Evolutionary conservation across 129 eudicot species (phyloP), one percentile per base, ranked within the genome.

Genomic region (Heracleum sosnowskyi): DNA sequence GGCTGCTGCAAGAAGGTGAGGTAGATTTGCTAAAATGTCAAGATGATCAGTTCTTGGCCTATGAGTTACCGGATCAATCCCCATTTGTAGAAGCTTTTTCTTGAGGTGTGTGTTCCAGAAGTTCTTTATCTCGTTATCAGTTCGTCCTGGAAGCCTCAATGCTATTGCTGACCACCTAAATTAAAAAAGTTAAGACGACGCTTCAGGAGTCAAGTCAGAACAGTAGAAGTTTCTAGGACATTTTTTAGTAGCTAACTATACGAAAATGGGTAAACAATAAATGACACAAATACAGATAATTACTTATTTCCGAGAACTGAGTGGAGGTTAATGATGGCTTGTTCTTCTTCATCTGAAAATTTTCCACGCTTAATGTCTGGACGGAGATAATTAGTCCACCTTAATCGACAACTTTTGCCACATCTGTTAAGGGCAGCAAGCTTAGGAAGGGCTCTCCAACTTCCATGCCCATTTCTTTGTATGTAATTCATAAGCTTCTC

Each of bases 241-340:
- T 4, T 51, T 49, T 44, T 3, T 37, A 37, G 11, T 11, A 12
- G 47, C 17, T 12, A 44, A 11, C 2, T 11, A 44, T 44, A 44
- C 12, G 16, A 10, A 44, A 1, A 44, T 3, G 15, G 47, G 17
- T 3, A 44, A 44, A 12, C 17, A 17, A 44, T 0, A 4, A 69
- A 68, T 6, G 10, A 20, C 2, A 10, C 12, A 37, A 22, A 20
- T 8, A 10, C 12, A 37, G 36, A 17, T 2, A 35, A 11, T 80
- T 85, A 88, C 91, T 86, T 88, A 78, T 88, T 88, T 77, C 91
- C 91, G 35, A 88, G 86, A 75, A 85, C 87, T 1, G 89, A 85
- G 75, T 88, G 91, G 79, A 88, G 91, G 72, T 88, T 84, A 69
- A 88, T 83, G 86, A 88, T 88, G 81, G 86, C 72, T 57, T 88